Evolutionary conservation across 2,329 filamentous ascomycete species (phyloP), one percentile per base, ranked within the genome.

Genomic region (Claviceps cyperi): DNA sequence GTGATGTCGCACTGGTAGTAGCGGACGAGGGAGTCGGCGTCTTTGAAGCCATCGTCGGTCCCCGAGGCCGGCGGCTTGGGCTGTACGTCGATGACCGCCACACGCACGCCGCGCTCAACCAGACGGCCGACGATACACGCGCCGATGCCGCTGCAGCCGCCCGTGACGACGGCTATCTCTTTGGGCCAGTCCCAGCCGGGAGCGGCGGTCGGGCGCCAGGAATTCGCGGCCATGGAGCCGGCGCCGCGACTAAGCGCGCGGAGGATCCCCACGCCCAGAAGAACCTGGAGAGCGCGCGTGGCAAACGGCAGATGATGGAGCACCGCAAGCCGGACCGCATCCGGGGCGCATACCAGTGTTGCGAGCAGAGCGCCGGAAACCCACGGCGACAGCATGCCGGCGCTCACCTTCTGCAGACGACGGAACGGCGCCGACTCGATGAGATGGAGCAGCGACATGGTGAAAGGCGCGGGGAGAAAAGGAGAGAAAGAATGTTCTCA

Each of bases 51-150:
- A 32, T 32, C 28, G 9, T 32, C 28, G 9, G 28, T 32, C 9
- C 28, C 28, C 9, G 28, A 32, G 28, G 28, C 28, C 9, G 28
- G 28, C 28, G 28, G 28, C 28, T 32, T 32, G 28, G 28, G 28
- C 28, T 61, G 58, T 21, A 86, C 73, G 63, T 90, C 85, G 14
- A 90, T 59, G 1, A 88, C 78, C 0, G 79, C 81, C 15, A 88
- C 81, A 54, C 75, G 81, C 53, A 84, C 70, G 0, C 75, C 76
- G 48, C 67, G 52, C 0, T 46, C 50, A 0, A 60, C 53, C 9
- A 66, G 62, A 46, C 51, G 60, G 46, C 61, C 56, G 13, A 61
- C 66, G 45, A 71, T 62, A 49, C 59, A 58, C 24, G 57, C 57
- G 1, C 70, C 70, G 45, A 73, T 70, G 3, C 70, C 70, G 47